Base-by-base conservation (phyloP, 108 stramenopile species). In the Discostella pseudostelligera region DNA sequence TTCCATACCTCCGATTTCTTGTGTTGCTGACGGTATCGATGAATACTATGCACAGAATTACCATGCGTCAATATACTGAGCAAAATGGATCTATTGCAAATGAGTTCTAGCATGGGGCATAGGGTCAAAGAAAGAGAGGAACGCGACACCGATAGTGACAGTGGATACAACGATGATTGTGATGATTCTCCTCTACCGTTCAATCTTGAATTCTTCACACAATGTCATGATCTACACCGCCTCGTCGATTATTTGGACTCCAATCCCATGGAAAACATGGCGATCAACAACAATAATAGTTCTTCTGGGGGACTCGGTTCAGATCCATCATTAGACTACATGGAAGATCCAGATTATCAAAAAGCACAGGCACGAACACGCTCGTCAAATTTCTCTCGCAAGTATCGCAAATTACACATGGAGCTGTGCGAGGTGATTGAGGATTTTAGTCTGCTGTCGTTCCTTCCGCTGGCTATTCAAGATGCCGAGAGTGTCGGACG, bases 41-140 rank as follows among this genome's bases (percentile, higher is more conserved):
- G 20, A 7, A 21, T 21, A 13, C 2, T 59, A 19, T 53, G 2
- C 51, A 36, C 26, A 59, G 97, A 97, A 74, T 82, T 99, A 46
- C 99, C 99, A 0, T 90, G 93, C 16, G 91, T 99, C 32, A 99
- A 95, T 78, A 91, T 99, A 24, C 81, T 98, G 54, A 84, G 83
- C 64, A 99, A 99, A 67, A 86, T 97, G 37, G 98, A 99, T 87
- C 56, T 98, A 44, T 54, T 91, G 29, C 67, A 84, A 49, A 48
- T 22, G 48, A 79, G 2, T 39, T 48, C 35, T 14, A 11, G 25
- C 25, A 50, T 51, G 12, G 51, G 25, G 11, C 32, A 10, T 17
- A 35, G 5, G 1, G 8, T 37, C 9, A 22, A 21, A 22, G 35
- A 53, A 19, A 43, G 1, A 9, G 46, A 49, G 24, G 25, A 69